Evolutionary conservation across 441 rosid genomes (phyloP).

Genomic region (Eruca vesicaria): DNA sequence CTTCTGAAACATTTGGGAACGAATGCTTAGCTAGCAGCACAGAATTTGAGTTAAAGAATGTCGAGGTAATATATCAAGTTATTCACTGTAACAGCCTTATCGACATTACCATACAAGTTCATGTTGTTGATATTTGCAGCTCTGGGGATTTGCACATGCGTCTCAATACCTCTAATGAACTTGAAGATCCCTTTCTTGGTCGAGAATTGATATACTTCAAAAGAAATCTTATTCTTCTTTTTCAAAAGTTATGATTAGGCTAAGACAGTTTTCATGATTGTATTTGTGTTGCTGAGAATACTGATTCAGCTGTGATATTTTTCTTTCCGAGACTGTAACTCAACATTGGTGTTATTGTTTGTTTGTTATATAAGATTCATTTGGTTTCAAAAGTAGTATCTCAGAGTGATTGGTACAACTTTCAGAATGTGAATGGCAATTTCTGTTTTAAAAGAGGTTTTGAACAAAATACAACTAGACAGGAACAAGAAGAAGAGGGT

Average conservation of each 20-base stretch:
- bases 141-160: slow-evolving; percentile 71
- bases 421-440: slow-evolving; percentile 5
- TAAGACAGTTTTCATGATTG: slow-evolving; percentile 4
- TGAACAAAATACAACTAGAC: slow-evolving; percentile 33
- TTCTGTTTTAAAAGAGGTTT: background rate
- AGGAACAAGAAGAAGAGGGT: background rate
- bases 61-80: slow-evolving; percentile 59
- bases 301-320: background rate
- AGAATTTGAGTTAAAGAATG: slow-evolving; percentile 73
- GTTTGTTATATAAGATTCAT: background rate
- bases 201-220: background rate
- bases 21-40: slow-evolving; percentile 71
- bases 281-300: slow-evolving; percentile 11
- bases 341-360: background rate
- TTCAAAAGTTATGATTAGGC: slow-evolving; percentile 8
- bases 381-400: background rate
- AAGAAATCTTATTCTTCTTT: background rate
- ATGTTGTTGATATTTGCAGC: slow-evolving; percentile 46
- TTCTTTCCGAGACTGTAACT: background rate
- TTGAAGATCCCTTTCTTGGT: background rate
- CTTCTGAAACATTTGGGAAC: slow-evolving; percentile 83
- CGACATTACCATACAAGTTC: background rate
- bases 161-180: slow-evolving; percentile 41
- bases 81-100: background rate
- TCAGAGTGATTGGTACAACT: background rate